Base-by-base conservation (phyloP, 2,329 filamentous ascomycete genomes). In the Aspergillus sp. region DNA sequence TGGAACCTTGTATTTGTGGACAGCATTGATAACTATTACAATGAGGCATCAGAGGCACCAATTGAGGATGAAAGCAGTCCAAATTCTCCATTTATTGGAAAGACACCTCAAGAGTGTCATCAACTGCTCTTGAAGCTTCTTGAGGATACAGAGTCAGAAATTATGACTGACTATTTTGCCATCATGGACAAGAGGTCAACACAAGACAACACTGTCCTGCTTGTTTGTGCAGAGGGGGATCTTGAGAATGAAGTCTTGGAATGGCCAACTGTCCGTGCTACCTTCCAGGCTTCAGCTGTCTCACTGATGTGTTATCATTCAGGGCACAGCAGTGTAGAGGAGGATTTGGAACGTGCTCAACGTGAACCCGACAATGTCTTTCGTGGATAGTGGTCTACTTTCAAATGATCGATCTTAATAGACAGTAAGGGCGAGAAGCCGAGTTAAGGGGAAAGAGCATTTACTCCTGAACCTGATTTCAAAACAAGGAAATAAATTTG, bases 41-140 rank as follows among this genome's bases (percentile, higher is more conserved):
- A 41, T 41, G 39, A 41, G 39, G 19, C 39, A 41, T 28, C 39
- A 41, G 39, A 41, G 39, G 39, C 39, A 41, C 39, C 28, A 41
- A 7, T 41, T n/a, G 39, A 41, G 39, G 39, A 41, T 28, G 39
- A 29, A 41, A 29, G 39, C 39, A 41, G 39, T 26, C 39, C 39
- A 41, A n/a, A 41, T 41, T 41, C 39, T 7, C 39, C 39, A 41
- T 41, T 41, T 7, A 41, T 41, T n/a, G 39, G 39, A 41, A 41
- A 41, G 39, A 41, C 39, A 26, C 39, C 39, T 29, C 39, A 41
- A 41, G 39, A 41, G 28, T 41, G 39, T n/a, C 28, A 41, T 26
- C 39, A 41, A 41, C n/a, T 41, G 39, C 39, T 41, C 39, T 41
- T n/a, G 8, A 41, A 41, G 39, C 39, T 41, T 41, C 12, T 41